A percentile compares a stretch with the other conserved stretches of the same genome.
Evolutionary conservation across 2,329 filamentous ascomycete species (phyloP).

Genomic region (Exophiala calicioides): DNA sequence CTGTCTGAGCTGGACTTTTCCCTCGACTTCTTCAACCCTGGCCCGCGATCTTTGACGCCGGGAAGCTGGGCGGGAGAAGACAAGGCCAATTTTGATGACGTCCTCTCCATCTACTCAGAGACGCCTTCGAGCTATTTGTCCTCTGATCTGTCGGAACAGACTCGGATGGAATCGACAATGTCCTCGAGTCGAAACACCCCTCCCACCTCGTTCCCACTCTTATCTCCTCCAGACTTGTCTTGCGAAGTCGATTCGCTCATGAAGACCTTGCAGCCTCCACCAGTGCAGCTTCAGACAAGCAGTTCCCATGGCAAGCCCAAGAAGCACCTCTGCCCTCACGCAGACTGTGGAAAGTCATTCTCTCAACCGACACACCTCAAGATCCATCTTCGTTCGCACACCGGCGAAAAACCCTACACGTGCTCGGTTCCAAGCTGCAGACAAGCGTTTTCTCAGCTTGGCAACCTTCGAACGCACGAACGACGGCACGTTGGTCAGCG

Average conservation of each 20-base stretch:
- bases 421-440: constrained; percentile 74
- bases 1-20: constrained; percentile 20
- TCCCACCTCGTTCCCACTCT: constrained; percentile 7
- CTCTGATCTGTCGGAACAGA: constrained; percentile 25
- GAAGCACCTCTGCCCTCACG: constrained; percentile 73
- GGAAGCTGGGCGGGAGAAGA: constrained; percentile 23
- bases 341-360: constrained; percentile 78
- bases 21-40: constrained; percentile 16
- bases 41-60: constrained; percentile 13
- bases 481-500: constrained; percentile 84
- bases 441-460: constrained; percentile 81
- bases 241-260: constrained; percentile 81
- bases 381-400: constrained; percentile 85
- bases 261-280: constrained; percentile 72
- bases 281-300: constrained; percentile 31
- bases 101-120: constrained; percentile 29
- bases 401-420: constrained; percentile 80
- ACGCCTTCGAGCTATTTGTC: constrained; percentile 28
- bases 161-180: constrained; percentile 18
- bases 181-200: constrained; percentile 23
- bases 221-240: constrained; percentile 4
- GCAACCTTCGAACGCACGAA: constrained; percentile 86
- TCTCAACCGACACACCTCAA: constrained; percentile 90
- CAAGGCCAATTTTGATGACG: constrained; percentile 24
- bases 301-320: constrained; percentile 34